Evolutionary conservation across 2,329 filamentous ascomycete genomes (phyloP), one percentile per base, ranked within the genome.

Genomic region (Fusarium lateritium): DNA sequence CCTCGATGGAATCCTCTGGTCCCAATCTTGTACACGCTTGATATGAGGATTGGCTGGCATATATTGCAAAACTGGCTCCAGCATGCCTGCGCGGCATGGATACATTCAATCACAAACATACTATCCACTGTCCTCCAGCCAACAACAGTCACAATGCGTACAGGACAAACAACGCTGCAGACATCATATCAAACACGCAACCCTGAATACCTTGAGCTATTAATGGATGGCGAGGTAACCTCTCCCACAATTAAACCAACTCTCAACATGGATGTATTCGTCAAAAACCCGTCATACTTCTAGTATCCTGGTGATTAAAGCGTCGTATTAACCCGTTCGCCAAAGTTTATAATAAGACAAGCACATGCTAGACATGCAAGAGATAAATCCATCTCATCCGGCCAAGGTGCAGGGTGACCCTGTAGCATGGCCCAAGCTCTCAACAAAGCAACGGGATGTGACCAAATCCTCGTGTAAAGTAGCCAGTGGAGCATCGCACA

Each of bases 381-480:
- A 64, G 58, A 67, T 57, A 59, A 71, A 57, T 28, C 62, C 54
- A 28, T 67, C 51, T 49, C 62, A 62, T 39, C 26, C 19, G 15
- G 56, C 65, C 52, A 59, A 60, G 42, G 52, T 57, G 47, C 55
- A 58, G 22, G 45, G 62, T 39, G 56, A 68, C 69, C 70, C 61
- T 70, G 70, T 52, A 13, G 34, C 36, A 42, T 11, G 49, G 60
- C 60, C 67, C 65, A 65, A 65, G 65, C 65, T 70, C 58, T 47
- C 52, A 55, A 59, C 59, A 45, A 52, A 60, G 65, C 43, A 67
- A 55, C 51, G 24, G 39, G 51, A 61, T 34, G 45, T 56, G 49
- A 40, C 59, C 62, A 62, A 60, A 59, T 66, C 63, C 70, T 72
- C 68, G 58, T 71, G 65, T 74, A 62, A 65, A 61, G 60, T 69